These are phyloP conservation scores for Allium fistulosum DNA, from an alignment of 106 monocot species.

Conservation along the genomic window DNA sequence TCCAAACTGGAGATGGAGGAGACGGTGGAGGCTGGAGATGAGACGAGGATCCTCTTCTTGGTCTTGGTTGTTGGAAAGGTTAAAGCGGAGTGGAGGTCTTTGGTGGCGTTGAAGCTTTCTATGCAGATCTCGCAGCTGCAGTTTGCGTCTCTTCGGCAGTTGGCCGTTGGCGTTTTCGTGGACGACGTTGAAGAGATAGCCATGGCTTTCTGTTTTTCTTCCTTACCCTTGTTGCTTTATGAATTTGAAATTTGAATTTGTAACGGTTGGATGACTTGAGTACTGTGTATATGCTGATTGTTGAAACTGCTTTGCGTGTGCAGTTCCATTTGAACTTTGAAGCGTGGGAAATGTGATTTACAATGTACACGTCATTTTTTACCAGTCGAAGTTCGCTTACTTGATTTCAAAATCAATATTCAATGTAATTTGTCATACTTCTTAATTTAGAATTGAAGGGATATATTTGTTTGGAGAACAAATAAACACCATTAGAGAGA, in stretches of 20 bases:
- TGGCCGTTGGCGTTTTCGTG: constrained; percentile 8
- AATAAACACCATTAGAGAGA: too few species aligned
- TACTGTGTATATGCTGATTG: too few species aligned
- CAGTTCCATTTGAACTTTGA: too few species aligned
- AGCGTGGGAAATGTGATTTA: too few species aligned
- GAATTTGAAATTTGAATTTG: not conserved
- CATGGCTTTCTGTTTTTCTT: not conserved
- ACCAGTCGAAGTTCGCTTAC: too few species aligned
- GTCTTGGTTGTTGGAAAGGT: constrained; percentile 1
- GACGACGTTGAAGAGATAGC: constrained; percentile 3
- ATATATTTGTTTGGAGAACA: too few species aligned
- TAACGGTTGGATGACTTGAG: too few species aligned
- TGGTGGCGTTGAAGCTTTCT: constrained; percentile 80
- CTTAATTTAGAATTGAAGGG: too few species aligned
- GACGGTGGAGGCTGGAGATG: not conserved
- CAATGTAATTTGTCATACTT: too few species aligned
- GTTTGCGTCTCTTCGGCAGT: constrained; percentile 77
- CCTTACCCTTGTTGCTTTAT: not conserved
- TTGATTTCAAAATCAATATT: too few species aligned
- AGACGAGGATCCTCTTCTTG: not conserved
- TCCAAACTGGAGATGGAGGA: constrained; percentile 16
- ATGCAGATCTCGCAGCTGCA: constrained; percentile 87
- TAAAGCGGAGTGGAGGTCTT: constrained; percentile 47
- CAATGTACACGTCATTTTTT: too few species aligned
- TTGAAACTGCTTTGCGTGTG: too few species aligned